Evolutionary conservation across 768 basidiomycete species (phyloP), one percentile per base, ranked within the genome.

Genomic region (Hypholoma sublateritium): DNA sequence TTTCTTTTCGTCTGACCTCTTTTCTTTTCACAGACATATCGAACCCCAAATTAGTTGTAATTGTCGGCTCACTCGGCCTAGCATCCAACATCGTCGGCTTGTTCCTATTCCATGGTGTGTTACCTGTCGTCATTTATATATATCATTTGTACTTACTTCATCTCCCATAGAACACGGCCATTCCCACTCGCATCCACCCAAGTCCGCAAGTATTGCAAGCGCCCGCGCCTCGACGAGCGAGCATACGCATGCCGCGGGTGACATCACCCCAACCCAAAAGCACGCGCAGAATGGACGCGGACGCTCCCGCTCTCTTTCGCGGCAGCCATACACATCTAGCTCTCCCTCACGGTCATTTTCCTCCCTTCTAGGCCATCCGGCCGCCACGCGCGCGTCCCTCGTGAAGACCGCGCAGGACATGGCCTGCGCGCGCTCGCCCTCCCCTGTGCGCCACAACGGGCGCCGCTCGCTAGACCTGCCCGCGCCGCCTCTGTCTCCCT

Each of bases 81-180:
- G 83, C 88, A 0, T 97, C 94, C 22, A 99, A 99, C 66, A 80
- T 98, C 24, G 81, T 98, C 45, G 97, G 97, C 8, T 72, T 99
- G 35, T 91, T 96, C 77, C 75, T 99, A 48, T 98, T 98, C 80
- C 95, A 95, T 65, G 97, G 95, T 92, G 62, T 61, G 34, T 34
- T 53, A 22, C 37, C 34, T 45, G 28, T 45, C 42, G 25, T 39
- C 44, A 21, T 22, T 55, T 17, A 35, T 32, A 32, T 50, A 50
- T 28, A 49, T 59, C 19, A 47, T 44, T 2, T 8, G 34, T 12
- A 32, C 32, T 45, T 35, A 53, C 28, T 36, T 36, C 32, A 53
- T 56, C 28, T 57, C 41, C 56, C 46, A 28, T 59, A 88, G 86
- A 88, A 64, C 89, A 92, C 64, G 79, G 81, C 12, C 86, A 93